Conservation (phyloP, 2,329 filamentous ascomycete species). For the Verticillium albo-atrum region DNA sequence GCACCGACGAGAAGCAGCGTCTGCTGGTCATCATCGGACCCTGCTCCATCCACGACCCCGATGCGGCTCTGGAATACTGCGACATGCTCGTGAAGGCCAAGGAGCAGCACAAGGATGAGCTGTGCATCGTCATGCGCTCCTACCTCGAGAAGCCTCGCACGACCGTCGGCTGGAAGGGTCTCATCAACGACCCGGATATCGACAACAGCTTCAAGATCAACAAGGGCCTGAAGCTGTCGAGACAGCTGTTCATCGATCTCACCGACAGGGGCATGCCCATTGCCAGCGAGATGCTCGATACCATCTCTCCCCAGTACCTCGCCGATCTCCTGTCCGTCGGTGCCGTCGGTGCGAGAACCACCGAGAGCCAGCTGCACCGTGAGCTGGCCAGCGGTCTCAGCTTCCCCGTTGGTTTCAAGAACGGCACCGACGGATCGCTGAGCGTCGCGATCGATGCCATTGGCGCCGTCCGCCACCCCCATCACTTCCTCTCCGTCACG, state of each 20-base stretch:
- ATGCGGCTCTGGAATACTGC: slow-evolving; percentile 89
- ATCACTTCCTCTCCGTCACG: slow-evolving; percentile 96
- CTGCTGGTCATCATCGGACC: slow-evolving; percentile 80
- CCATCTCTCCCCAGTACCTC: slow-evolving; percentile 94
- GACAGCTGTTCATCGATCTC: slow-evolving; percentile 90
- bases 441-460: slow-evolving; percentile 93
- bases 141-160: slow-evolving; percentile 99
- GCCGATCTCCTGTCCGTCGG: slow-evolving; percentile 89
- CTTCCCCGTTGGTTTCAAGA: slow-evolving; percentile 99
- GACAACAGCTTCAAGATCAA: slow-evolving; percentile 99
- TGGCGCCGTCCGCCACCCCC: slow-evolving; percentile 83
- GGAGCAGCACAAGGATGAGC: slow-evolving; percentile 82
- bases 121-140: slow-evolving; percentile 94
- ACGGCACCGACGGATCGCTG: slow-evolving; percentile 89
- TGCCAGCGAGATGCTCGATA: slow-evolving; percentile 96
- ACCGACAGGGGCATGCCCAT: slow-evolving; percentile 92
- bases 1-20: slow-evolving; percentile 55
- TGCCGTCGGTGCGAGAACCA: slow-evolving; percentile 92
- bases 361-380: slow-evolving; percentile 91
- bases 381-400: slow-evolving; percentile 90
- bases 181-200: slow-evolving; percentile 98
- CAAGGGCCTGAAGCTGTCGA: slow-evolving; percentile 82
- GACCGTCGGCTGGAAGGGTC: slow-evolving; percentile 96
- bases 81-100: slow-evolving; percentile 74
- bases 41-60: slow-evolving; percentile 95